phyloP scores from a whole-genome alignment of 2,329 filamentous ascomycete genomes.

The Rhynchosporium agropyri region DNA sequence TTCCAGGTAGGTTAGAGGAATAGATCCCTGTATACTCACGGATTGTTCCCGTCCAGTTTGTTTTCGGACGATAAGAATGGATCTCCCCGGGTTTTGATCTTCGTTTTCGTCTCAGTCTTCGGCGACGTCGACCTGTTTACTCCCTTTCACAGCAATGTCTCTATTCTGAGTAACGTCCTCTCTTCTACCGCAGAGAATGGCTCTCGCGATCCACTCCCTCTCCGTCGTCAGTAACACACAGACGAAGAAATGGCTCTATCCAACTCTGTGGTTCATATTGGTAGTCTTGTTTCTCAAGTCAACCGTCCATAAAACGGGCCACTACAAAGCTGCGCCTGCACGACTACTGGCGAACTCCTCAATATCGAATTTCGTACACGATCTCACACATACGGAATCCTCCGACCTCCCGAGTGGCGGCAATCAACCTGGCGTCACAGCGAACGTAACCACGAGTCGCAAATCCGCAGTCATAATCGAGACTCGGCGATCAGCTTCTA shows the following conservation, averaged over 20 bases:
- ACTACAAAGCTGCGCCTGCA: constrained; percentile 5
- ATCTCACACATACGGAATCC: constrained; percentile 13
- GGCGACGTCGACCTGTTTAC: neutral
- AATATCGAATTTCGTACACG: constrained; percentile 6
- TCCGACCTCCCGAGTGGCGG: constrained; percentile 8
- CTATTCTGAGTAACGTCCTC: neutral
- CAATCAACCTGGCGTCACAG: constrained; percentile 20
- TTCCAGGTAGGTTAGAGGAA: neutral
- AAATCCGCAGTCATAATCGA: constrained; percentile 47
- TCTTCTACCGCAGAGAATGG: constrained; percentile 4
- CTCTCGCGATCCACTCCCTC: constrained; percentile 12
- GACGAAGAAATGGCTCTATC: constrained; percentile 26
- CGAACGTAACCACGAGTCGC: constrained; percentile 34
- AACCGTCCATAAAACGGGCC: constrained; percentile 11
- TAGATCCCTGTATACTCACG: neutral
- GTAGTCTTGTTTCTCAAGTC: constrained; percentile 17
- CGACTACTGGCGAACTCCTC: constrained; percentile 11
- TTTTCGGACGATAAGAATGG: neutral
- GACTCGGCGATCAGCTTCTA: constrained; percentile 40
- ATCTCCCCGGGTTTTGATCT: neutral
- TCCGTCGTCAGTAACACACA: constrained; percentile 9
- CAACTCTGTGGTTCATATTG: constrained; percentile 25
- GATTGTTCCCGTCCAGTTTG: constrained; percentile 5
- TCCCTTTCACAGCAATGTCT: constrained; percentile 7
- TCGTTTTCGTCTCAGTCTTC: neutral